Base-by-base conservation (phyloP, 2,329 filamentous ascomycete species). In the Talaromyces sp. region DNA sequence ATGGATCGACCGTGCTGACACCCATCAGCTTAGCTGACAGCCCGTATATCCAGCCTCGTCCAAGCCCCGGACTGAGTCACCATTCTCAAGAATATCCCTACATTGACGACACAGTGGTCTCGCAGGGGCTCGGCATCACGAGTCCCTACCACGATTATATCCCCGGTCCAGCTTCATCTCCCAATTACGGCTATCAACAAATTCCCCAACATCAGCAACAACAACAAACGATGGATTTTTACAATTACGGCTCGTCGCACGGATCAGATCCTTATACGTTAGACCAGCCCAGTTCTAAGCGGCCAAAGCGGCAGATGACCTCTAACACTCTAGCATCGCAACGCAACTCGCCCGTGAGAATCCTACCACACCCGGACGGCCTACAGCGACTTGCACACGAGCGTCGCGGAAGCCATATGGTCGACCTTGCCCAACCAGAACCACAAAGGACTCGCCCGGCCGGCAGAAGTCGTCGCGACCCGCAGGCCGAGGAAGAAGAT, bases 331-430 rank as follows among this genome's bases (percentile, higher is more conserved):
- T 66, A 12, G 62, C 66, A 40, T 58, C 65, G 21, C 42, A 63
- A 9, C 69, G 72, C 12, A 69, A 73, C 8, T 69, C 69, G 0
- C 76, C 75, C 2, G 67, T 78, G 39, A 68, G 61, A 31, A 79
- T 79, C 48, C 72, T 76, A 12, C 77, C 77, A 1, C 69, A 79
- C 40, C 77, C 76, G 18, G 72, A 73, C 48, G 76, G 76, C 0
- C 63, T 78, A n/a, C 70, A 74, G 62, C 72, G 73, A 33, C 66
- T 78, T 58, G 73, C 78, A 65, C 71, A 72, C 25, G 73, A 77
- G 64, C 72, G 75, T 37, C 67, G 68, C 18, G 65, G 66, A n/a
- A 69, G 71, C 11, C 63, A 67, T n/a, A 42, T 46, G 16, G 68
- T 74, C 46, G 57, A 67, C 18, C 65, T 71, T 14, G 31, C 57